A percentile compares a stretch with the other conserved stretches of the same genome.
Conservation (phyloP, 331 rosid genomes). For the Erythrophleum ivorense region DNA sequence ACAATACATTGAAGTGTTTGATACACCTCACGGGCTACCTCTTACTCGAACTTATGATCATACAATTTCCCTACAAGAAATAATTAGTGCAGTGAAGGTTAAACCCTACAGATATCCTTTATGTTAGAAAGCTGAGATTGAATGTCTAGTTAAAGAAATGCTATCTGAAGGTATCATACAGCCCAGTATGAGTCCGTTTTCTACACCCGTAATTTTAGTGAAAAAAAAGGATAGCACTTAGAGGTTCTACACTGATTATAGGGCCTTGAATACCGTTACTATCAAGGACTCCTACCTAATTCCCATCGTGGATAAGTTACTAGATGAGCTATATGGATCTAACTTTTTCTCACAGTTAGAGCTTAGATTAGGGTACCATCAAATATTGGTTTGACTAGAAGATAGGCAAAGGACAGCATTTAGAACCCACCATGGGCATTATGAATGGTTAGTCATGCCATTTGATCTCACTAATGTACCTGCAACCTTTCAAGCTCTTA, state of each 20-base stretch:
- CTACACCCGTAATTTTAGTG: neutral
- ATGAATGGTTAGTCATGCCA: neutral
- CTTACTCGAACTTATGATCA: too few relatives aligned
- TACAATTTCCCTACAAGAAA: too few relatives aligned
- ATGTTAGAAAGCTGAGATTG: too few relatives aligned
- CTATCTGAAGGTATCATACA: too few relatives aligned
- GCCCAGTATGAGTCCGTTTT: neutral
- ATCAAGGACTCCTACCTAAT: neutral
- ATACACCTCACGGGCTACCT: too few relatives aligned
- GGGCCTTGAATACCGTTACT: neutral
- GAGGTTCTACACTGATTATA: neutral
- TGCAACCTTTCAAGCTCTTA: neutral
- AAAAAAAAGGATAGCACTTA: neutral
- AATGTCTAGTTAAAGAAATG: neutral
- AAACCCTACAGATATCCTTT: too few relatives aligned
- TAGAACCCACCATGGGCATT: rapidly evolving
- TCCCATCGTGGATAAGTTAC: rapidly evolving
- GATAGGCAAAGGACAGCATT: neutral
- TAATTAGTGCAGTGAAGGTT: too few relatives aligned
- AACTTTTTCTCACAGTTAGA: neutral
- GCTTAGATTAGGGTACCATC: neutral
- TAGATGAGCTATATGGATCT: rapidly evolving
- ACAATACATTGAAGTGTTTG: too few relatives aligned
- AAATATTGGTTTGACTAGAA: too few relatives aligned
- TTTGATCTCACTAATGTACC: neutral